Base-by-base conservation (phyloP, 306 rosid genomes). In the Biancaea sappan region DNA sequence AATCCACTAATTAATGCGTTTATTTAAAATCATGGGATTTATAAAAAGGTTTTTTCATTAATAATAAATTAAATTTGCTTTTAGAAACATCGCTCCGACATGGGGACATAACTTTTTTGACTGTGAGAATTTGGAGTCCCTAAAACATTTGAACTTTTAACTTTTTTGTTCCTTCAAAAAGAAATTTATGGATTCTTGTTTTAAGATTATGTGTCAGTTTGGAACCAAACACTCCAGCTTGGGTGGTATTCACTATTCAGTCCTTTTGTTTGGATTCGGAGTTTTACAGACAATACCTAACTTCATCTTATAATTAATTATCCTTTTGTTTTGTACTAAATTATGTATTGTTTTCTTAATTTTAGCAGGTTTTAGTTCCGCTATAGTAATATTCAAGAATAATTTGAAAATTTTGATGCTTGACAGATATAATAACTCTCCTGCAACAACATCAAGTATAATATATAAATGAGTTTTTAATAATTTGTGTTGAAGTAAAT, bases 51-150 rank as follows among this genome's bases (percentile, higher is more conserved):
- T 0, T 38, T 0, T 7, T 7, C 16, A 15, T 47, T 1, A 47
- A 47, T 47, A 16, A 14, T n/a, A 31, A 43, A 63, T 19, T 35
- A 19, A 24, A 71, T 10, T 19, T 72, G 41, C 58, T 59, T 77
- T 77, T 53, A 26, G 71, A 59, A 69, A 83, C 81, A 71, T 4
- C 54, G 71, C 29, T 12, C 87, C 84, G 84, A 83, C 87, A 83
- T 43, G 10, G 44, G 22, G 47, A 56, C 72, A 73, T 66, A 24
- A 56, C 31, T 71, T 70, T 70, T 46, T 64, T 54, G 74, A 74
- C 59, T 62, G 48, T 24, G 40, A 37, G 38, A 53, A 68, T 61
- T 44, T 34, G 83, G 72, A 74, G 40, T 18, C 25, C 77, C 52
- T 9, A 71, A 35, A 62, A 79, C 73, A 83, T 19, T 71, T 66